Base-by-base conservation (phyloP, 2,329 filamentous ascomycete species). In the Pseudogymnoascus sp. region DNA sequence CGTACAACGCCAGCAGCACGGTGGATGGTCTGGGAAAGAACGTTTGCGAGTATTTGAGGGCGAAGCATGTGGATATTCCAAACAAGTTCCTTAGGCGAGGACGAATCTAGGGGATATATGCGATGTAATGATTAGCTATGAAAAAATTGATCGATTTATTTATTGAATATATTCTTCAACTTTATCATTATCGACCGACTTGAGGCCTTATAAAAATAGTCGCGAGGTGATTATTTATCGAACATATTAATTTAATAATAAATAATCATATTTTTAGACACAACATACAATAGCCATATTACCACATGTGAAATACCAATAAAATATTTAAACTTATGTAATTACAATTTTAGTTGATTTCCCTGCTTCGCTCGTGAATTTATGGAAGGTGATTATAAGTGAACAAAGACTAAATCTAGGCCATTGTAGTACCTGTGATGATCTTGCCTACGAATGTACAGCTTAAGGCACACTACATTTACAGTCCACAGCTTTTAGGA, bases 21-120 rank as follows among this genome's bases (percentile, higher is more conserved):
- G 66, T 68, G 62, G 67, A 68, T 63, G 65, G 64, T 12, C 49
- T 68, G 16, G 66, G 63, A 7, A 67, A 68, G 37, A 68, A 69
- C 61, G 62, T 67, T 43, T 66, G 64, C 18, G 66, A 66, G 43
- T 66, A 65, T 53, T 53, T 68, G 18, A 61, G 65, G 61, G 60
- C 62, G 62, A 66, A 64, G 61, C 56, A 69, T 62, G 65, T 66
- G 11, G 68, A 67, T 65, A 60, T 67, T 49, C 64, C 65, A 23
- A 66, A 64, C 56, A 60, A 43, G n/a, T 68, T 68, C 60, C 63
- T 68, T 43, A 59, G 65, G 23, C 59, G 66, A 43, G 66, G 66
- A 12, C 64, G 62, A 21, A 65, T 67, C 60, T 67, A 59, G 65
- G 28, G 37, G 34, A 36, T 36, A 36, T 36, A 36, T 36, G 34